Conservation (phyloP, 75 land plant species). For the Cunninghamia lanceolata region DNA sequence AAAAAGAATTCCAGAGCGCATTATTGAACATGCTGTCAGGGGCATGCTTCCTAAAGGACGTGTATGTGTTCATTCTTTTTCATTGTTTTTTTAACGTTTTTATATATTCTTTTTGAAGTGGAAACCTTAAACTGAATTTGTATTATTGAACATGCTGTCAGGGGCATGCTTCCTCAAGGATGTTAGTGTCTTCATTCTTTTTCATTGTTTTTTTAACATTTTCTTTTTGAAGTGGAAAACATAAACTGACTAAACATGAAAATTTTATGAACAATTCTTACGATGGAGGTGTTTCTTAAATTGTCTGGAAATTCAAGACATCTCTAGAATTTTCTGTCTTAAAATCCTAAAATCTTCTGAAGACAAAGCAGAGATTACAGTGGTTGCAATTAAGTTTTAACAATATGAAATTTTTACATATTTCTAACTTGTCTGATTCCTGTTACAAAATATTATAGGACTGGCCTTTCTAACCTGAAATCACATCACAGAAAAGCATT, state of each 20-base stretch:
- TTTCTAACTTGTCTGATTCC: neutral
- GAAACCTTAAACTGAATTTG: neutral
- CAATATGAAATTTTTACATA: neutral
- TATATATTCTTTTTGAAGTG: neutral
- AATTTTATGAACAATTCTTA: neutral
- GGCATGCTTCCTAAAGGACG: conserved; percentile 98
- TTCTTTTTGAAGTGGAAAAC: neutral
- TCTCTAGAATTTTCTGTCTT: neutral
- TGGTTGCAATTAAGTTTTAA: neutral
- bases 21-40: conserved; percentile 92
- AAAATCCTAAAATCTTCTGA: neutral
- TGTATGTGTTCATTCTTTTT: conserved; percentile 29
- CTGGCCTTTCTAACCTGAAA: neutral
- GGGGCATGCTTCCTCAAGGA: conserved; percentile 97
- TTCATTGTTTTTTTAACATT: neutral
- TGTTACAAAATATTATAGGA: neutral
- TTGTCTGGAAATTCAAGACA: neutral
- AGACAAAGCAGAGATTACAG: neutral
- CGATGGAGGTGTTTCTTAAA: neutral
- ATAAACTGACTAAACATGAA: neutral
- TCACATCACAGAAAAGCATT: neutral
- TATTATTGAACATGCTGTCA: conserved; percentile 95
- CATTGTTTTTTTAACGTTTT: neutral
- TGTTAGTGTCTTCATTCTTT: conserved; percentile 35
- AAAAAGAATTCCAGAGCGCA: conserved; percentile 91